Conservation (phyloP, 2,329 filamentous ascomycete genomes). For the Colletotrichum destructivum region DNA sequence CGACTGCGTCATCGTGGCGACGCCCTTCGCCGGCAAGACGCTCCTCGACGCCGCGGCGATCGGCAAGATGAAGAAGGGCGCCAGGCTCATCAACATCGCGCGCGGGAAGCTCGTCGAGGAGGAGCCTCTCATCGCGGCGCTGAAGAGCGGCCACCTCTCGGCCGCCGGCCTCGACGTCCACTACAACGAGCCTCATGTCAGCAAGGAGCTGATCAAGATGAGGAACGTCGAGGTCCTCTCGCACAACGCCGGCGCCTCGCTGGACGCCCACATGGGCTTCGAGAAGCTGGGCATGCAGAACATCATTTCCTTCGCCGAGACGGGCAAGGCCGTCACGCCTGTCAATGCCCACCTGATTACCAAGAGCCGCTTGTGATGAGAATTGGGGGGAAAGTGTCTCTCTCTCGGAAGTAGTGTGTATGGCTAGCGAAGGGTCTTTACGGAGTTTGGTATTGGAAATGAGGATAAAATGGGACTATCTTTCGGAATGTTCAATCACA, state of each 20-base stretch:
- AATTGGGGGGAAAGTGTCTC: background rate
- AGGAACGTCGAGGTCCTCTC: slow-evolving; percentile 38
- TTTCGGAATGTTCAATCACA: background rate
- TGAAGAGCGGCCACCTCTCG: slow-evolving; percentile 74
- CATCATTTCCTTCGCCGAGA: slow-evolving; percentile 29
- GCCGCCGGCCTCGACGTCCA: slow-evolving; percentile 80
- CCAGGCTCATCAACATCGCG: slow-evolving; percentile 80
- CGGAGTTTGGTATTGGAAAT: slow-evolving; percentile 17
- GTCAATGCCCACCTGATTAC: slow-evolving; percentile 38
- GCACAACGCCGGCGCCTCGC: slow-evolving; percentile 37
- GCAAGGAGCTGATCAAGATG: slow-evolving; percentile 39
- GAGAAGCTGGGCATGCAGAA: slow-evolving; percentile 39
- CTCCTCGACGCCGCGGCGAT: slow-evolving; percentile 76
- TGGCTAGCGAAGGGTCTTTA: slow-evolving; percentile 3
- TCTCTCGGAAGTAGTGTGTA: background rate
- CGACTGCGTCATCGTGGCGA: slow-evolving; percentile 75
- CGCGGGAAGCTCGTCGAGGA: slow-evolving; percentile 82
- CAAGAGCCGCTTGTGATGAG: slow-evolving; percentile 32
- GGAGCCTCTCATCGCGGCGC: slow-evolving; percentile 75
- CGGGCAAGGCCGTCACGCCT: slow-evolving; percentile 32
- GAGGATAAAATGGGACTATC: background rate
- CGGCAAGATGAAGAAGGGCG: slow-evolving; percentile 78
- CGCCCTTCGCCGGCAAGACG: slow-evolving; percentile 76
- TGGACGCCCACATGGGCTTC: slow-evolving; percentile 38
- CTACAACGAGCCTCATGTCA: slow-evolving; percentile 73